Evolutionary conservation across 176 grass and related monocot species (phyloP).

Genomic region (Lolium rigidum): DNA sequence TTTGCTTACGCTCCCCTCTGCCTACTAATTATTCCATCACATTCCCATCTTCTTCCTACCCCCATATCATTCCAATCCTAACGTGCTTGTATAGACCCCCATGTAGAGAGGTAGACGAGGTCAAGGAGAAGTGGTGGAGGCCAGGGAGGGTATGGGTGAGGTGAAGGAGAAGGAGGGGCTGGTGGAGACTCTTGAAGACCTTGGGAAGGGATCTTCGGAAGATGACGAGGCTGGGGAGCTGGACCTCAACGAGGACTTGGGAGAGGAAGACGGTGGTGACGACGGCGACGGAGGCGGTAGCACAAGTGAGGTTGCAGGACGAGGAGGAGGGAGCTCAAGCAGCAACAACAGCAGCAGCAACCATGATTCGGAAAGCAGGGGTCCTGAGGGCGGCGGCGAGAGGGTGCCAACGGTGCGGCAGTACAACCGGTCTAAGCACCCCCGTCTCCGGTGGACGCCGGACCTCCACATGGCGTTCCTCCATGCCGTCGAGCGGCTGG

Average conservation of each 20-base stretch:
- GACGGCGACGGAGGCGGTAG: constrained; percentile 35
- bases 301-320: constrained; percentile 44
- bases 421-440: constrained; percentile 88
- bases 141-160: constrained; percentile 44
- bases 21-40: constrained; percentile 52
- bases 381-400: constrained; percentile 49
- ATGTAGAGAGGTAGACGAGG: constrained; percentile 35
- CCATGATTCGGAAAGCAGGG: constrained; percentile 43
- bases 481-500: constrained; percentile 85
- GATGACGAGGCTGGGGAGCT: constrained; percentile 17
- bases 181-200: constrained; percentile 54
- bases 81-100: constrained; percentile 46
- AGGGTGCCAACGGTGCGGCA: constrained; percentile 65
- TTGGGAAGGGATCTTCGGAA: constrained; percentile 40
- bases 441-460: constrained; percentile 88
- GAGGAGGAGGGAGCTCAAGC: constrained; percentile 48
- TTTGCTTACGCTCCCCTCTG: constrained; percentile 41
- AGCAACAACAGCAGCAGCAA: constrained; percentile 61
- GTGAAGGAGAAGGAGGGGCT: constrained; percentile 53
- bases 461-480: constrained; percentile 95
- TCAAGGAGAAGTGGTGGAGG: constrained; percentile 36
- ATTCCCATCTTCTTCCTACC: constrained; percentile 66
- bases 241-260: constrained; percentile 74
- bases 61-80: constrained; percentile 54
- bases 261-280: constrained; percentile 23